Percentiles rank a stretch among this genome's conserved stretches.
These are phyloP conservation scores for Schizosaccharomyces japonicus DNA, from an alignment of 805 yeast species.

Conservation along the genomic window DNA sequence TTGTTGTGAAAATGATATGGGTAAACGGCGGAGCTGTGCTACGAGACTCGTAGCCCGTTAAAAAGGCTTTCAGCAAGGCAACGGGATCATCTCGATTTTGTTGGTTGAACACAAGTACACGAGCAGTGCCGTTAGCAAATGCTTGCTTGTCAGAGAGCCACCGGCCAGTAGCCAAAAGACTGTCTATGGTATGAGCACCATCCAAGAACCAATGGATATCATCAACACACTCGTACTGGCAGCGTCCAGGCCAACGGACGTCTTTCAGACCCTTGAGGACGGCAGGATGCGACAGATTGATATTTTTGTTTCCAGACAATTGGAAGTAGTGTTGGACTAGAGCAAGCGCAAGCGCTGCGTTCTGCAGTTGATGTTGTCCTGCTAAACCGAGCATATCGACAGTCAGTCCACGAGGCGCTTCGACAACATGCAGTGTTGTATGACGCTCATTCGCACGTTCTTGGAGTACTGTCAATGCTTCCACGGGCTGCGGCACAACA, in stretches of 20 bases:
- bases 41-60: slow-evolving; percentile 18
- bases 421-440: slow-evolving; percentile 21
- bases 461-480: slow-evolving; percentile 25
- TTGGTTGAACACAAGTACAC: slow-evolving; percentile 65
- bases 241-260: slow-evolving; percentile 94
- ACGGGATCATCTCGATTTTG: slow-evolving; percentile 70
- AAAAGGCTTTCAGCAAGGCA: slow-evolving; percentile 19
- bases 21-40: slow-evolving; percentile 27
- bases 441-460: slow-evolving; percentile 42
- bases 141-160: slow-evolving; percentile 33
- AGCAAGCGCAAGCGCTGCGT: slow-evolving; percentile 57
- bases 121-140: slow-evolving; percentile 11
- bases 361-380: slow-evolving; percentile 63
- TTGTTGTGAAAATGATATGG: slow-evolving; percentile 66
- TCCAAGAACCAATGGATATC: slow-evolving; percentile 59
- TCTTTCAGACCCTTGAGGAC: slow-evolving; percentile 30
- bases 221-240: slow-evolving; percentile 22
- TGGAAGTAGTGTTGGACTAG: neutral
- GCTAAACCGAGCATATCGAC: slow-evolving; percentile 32
- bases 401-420: slow-evolving; percentile 19
- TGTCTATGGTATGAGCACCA: slow-evolving; percentile 89
- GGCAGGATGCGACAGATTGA: neutral
- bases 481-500: slow-evolving; percentile 35
- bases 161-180: slow-evolving; percentile 51
- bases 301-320: neutral